Base-by-base conservation (phyloP, 768 basidiomycete genomes). In the Coprinellus micaceus region DNA sequence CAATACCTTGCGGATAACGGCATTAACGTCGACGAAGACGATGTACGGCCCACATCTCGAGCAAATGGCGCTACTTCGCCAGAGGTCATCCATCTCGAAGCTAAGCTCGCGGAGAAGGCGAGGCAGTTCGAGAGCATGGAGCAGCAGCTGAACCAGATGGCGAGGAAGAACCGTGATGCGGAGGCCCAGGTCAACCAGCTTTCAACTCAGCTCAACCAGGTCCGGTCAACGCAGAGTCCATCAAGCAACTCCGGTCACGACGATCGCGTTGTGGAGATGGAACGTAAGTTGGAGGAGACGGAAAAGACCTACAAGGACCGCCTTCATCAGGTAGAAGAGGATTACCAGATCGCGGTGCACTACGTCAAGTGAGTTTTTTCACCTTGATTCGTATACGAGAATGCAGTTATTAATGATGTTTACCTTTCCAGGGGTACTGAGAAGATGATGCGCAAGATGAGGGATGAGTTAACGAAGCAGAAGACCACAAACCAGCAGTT, bases 361-460 rank as follows among this genome's bases (percentile, higher is more conserved):
- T 98, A 97, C 72, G 94, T 98, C 63, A 98, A 98, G 91, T 92
- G 69, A 75, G 87, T 74, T 60, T 63, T 51, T 55, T 52, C 41
- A 36, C 45, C 53, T 58, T 53, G 53, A 54, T 33, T 26, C 15
- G n/a, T 41, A 46, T 54, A 55, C 43, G 60, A 58, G 64, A 58
- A 51, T 55, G 54, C 50, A 48, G 52, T 54, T 56, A 60, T 11
- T 24, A 7, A 24, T 37, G 6, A 51, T 54, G 65, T 29, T 64
- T 54, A 57, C 25, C 26, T 61, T 30, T 59, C 57, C 66, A 94
- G 91, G 81, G 93, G 93, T 44, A 98, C 95, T 1, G 97, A 98
- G 72, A 97, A 95, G 74, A 94, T 98, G 85, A 89, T 98, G 78
- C 85, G 94, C 62, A 85, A 89, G 63, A 92, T 98, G 88, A 91